A percentile compares a stretch with the other conserved stretches of the same genome.
Evolutionary conservation across 202 grass and related monocot species (phyloP).

Genomic region (Setaria italica): DNA sequence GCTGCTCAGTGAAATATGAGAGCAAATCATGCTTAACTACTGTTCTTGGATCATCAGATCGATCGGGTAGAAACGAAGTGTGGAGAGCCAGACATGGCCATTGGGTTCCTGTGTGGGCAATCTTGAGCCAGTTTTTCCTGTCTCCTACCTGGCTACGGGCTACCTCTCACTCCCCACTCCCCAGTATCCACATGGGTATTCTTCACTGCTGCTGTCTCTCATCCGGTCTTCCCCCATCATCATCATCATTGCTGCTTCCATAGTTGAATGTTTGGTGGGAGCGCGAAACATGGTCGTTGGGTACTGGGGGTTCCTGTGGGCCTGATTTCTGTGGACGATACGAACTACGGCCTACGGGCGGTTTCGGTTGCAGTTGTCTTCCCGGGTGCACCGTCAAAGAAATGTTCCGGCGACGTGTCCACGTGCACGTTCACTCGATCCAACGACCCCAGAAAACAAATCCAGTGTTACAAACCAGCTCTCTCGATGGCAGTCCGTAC

Average conservation of each 20-base stretch:
- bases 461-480: no score
- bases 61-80: neutral
- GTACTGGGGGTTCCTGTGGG: conserved; percentile 1
- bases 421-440: no score
- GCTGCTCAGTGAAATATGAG: neutral
- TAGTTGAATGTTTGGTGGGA: conserved; percentile 44
- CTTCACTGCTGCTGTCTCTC: neutral
- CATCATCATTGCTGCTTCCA: neutral
- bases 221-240: neutral
- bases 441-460: no score
- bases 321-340: conserved; percentile 25
- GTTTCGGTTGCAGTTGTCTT: neutral
- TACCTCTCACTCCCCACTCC: no score
- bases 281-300: neutral
- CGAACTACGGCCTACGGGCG: neutral
- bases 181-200: no score
- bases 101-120: no score
- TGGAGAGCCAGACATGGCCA: no score
- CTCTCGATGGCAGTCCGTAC: no score
- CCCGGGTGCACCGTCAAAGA: no score
- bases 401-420: no score
- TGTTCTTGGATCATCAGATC: neutral
- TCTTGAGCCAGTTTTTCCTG: no score
- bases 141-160: no score
- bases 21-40: neutral